Conservation (phyloP, 164 flowering plant genomes). For the Brasenia schreberi region DNA sequence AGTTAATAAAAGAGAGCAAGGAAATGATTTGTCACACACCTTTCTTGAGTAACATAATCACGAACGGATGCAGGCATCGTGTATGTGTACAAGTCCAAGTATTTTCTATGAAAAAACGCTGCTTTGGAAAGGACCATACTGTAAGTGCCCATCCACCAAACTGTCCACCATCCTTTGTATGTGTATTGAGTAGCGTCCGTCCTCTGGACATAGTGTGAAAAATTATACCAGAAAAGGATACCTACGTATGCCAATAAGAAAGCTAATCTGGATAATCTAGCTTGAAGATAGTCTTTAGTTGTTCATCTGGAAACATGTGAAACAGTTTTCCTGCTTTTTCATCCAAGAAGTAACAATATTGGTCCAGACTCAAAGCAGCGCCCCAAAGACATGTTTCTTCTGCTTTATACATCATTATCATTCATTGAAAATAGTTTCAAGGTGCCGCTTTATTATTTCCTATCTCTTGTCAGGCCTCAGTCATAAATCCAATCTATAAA, state of each 20-base stretch:
- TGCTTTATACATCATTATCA: no score
- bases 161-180: constrained; percentile 56
- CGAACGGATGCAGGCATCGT: constrained; percentile 31
- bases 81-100: constrained; percentile 32
- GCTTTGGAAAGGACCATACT: constrained; percentile 49
- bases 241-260: not conserved
- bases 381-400: no score
- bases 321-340: no score
- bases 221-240: not conserved
- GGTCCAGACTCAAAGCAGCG: no score
- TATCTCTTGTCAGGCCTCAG: no score
- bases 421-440: no score
- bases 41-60: constrained; percentile 34
- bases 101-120: constrained; percentile 37
- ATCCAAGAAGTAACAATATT: no score
- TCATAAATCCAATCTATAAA: no score
- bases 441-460: no score
- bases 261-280: not conserved
- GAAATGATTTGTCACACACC: constrained; percentile 9
- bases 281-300: no score
- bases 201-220: constrained; percentile 13
- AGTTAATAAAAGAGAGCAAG: not conserved
- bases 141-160: constrained; percentile 51
- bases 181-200: constrained; percentile 19
- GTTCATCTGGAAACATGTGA: no score